Base-by-base conservation (phyloP, 345 rosid species). In the Noccaea bulbosa region DNA sequence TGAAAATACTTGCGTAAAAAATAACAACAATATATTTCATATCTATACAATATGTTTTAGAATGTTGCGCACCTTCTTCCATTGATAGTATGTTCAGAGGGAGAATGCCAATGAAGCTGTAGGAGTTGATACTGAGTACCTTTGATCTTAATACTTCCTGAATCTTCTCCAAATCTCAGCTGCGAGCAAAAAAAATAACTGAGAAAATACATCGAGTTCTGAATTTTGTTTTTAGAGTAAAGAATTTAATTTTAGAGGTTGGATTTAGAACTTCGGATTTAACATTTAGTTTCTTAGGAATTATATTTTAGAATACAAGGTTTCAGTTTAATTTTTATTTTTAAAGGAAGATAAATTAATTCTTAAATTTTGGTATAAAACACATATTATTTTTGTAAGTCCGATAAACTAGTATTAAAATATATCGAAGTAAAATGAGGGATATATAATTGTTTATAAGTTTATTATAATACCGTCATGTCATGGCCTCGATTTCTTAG, bases 401-500 rank as follows among this genome's bases (percentile, higher is more conserved):
- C 30, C 4, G 3, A 27, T 27, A 27, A 27, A 27, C 30, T 27
- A 20, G 22, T 20, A 27, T 27, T 27, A 27, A 4, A 27, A 27
- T 3, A 27, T 27, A 27, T 27, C 0, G 4, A 27, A 1, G 30
- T 27, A 27, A 27, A 7, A 53, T n/a, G 58, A 53, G 30, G 12
- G 39, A 40, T 32, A 6, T 32, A 2, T 2, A 32, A 38, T 47
- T 9, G 34, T 5, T 38, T 45, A 33, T 27, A 27, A 27, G 30
- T 4, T 3, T 27, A 27, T 2, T 27, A 47, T 30, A 33, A 27
- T 82, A 93, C 98, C 97, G 77, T 83, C 80, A 89, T 86, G 59
- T 93, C 97, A 69, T 86, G 96, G 62, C 98, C 98, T 45, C 97
- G 85, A 54, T 93, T 93, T 70, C 4, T 83, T 5, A 93, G 86